Conservation (phyloP, 2,329 filamentous ascomycete genomes). For the Drechslerella coelobrocha region DNA sequence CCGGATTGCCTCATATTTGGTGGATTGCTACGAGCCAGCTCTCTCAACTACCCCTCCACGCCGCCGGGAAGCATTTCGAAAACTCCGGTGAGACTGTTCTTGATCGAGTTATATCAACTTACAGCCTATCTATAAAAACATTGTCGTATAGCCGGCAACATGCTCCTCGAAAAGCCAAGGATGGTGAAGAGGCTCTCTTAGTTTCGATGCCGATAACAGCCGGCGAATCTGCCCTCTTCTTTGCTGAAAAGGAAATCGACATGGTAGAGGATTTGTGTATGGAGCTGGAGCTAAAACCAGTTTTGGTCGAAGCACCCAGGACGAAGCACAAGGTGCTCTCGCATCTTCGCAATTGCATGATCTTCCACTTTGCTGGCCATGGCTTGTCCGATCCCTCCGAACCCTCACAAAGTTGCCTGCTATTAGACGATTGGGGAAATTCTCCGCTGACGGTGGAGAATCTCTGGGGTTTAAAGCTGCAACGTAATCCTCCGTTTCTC, state of each 20-base stretch:
- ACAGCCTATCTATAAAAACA: conserved; percentile 57
- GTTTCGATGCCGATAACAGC: conserved; percentile 56
- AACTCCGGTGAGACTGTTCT: conserved; percentile 54
- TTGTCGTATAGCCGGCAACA: conserved; percentile 54
- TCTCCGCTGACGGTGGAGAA: conserved; percentile 11
- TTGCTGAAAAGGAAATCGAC: conserved; percentile 5
- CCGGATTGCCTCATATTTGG: conserved; percentile 55
- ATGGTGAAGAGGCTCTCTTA: conserved; percentile 53
- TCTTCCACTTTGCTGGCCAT: conserved; percentile 61
- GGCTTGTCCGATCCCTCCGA: conserved; percentile 55
- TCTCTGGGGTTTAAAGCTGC: conserved; percentile 19
- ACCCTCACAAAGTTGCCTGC: conserved; percentile 56
- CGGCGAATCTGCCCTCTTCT: conserved; percentile 13
- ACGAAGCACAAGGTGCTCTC: conserved; percentile 53
- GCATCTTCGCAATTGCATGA: conserved; percentile 54
- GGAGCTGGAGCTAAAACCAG: conserved; percentile 10
- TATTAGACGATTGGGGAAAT: conserved; percentile 51
- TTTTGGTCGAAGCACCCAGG: background rate
- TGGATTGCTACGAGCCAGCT: conserved; percentile 57
- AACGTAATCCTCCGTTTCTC: conserved; percentile 20
- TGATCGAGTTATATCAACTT: conserved; percentile 59
- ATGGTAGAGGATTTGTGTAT: background rate
- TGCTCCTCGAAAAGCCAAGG: background rate
- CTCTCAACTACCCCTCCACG: conserved; percentile 56
- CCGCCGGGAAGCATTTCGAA: conserved; percentile 56